Conservation (phyloP, 2,329 filamentous ascomycete species). For the Alternaria triticina region DNA sequence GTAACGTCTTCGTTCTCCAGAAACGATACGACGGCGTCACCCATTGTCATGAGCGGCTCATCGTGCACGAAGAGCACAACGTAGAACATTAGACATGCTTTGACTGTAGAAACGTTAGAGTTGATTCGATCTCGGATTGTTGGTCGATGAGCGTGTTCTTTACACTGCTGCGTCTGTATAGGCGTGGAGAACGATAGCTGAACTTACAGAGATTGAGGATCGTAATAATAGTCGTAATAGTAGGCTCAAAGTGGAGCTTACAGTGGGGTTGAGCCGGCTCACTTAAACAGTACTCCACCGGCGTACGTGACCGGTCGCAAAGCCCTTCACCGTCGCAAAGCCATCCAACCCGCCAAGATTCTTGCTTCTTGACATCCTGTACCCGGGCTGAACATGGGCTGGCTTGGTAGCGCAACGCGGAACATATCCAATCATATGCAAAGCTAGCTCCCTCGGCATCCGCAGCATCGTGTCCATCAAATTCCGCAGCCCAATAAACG, state of each 20-base stretch:
- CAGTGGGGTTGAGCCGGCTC: slow-evolving; percentile 22
- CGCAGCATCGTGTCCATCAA: not conserved
- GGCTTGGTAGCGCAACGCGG: not conserved
- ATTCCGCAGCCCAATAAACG: not conserved
- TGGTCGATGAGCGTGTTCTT: not conserved
- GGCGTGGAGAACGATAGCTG: not conserved
- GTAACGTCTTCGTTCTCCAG: slow-evolving; percentile 15
- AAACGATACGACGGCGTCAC: slow-evolving; percentile 33
- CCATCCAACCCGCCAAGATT: not conserved
- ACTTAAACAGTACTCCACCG: slow-evolving; percentile 28
- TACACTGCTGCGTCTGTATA: not conserved
- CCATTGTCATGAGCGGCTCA: slow-evolving; percentile 31
- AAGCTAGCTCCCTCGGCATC: not conserved
- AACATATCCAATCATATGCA: slow-evolving; percentile 19
- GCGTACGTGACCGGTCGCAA: not conserved
- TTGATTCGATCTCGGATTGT: not conserved
- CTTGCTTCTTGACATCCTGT: not conserved
- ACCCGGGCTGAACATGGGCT: not conserved
- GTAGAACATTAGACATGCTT: slow-evolving; percentile 28
- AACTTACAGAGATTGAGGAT: slow-evolving; percentile 14
- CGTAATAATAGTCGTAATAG: slow-evolving; percentile 22
- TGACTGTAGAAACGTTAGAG: slow-evolving; percentile 11
- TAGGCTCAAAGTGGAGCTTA: slow-evolving; percentile 21
- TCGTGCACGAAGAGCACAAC: slow-evolving; percentile 15
- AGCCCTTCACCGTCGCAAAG: not conserved